Evolutionary conservation across 495 filamentous ascomycete species (phyloP).

Genomic region (Alectoria sarmentosa): DNA sequence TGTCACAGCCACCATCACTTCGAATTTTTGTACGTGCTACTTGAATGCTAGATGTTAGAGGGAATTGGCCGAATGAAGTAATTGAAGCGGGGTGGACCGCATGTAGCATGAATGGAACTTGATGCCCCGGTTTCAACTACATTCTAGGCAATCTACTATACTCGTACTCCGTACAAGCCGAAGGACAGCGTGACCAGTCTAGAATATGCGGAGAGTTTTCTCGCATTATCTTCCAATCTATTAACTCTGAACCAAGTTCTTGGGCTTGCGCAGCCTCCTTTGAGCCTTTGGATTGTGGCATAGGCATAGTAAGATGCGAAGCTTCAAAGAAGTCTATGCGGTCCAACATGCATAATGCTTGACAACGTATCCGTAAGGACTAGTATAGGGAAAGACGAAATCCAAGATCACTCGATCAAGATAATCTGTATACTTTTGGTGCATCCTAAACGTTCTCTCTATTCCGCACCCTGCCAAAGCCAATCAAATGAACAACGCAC

Average conservation of each 20-base stretch:
- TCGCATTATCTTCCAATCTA: not conserved
- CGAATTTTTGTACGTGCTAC: not conserved
- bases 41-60: not conserved
- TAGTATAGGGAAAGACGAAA: too few relatives aligned
- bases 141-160: too few relatives aligned
- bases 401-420: not conserved
- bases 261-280: not conserved
- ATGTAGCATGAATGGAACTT: not conserved
- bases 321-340: not conserved
- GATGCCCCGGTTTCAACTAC: not conserved
- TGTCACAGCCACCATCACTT: not conserved
- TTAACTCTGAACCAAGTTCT: not conserved
- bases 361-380: not conserved
- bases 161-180: too few relatives aligned
- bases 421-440: not conserved
- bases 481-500: not conserved
- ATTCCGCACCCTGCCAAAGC: too few relatives aligned
- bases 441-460: too few relatives aligned
- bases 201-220: not conserved
- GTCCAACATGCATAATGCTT: not conserved
- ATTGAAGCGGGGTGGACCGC: conserved; percentile 7
- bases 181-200: not conserved
- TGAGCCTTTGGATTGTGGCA: not conserved
- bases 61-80: not conserved
- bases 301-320: not conserved